Conservation (phyloP, 148 eudicot genomes). For the Rhododendron williamsianum region DNA sequence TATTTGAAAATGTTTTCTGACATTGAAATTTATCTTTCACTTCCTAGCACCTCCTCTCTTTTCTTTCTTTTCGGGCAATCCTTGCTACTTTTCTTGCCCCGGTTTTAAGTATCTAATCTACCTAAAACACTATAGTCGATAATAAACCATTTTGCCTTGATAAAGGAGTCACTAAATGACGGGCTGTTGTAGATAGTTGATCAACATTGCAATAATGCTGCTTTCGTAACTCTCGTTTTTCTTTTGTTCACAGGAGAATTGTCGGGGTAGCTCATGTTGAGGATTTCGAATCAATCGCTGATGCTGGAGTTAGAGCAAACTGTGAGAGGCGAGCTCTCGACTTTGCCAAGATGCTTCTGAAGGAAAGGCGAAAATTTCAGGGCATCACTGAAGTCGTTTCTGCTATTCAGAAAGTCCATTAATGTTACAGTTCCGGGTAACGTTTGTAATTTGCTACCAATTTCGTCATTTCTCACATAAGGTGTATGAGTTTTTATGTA, state of each 20-base stretch:
- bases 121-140: neutral
- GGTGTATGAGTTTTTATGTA: neutral
- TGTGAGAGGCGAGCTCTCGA: conserved; percentile 85
- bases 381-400: conserved; percentile 55
- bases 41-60: neutral
- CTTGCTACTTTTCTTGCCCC: neutral
- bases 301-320: conserved; percentile 53
- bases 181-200: neutral
- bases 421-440: conserved; percentile 6
- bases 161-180: neutral
- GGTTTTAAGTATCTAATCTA: neutral
- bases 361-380: conserved; percentile 52
- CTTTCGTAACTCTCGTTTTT: neutral
- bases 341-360: conserved; percentile 71
- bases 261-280: conserved; percentile 97
- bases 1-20: neutral
- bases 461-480: neutral
- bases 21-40: neutral
- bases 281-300: conserved; percentile 75
- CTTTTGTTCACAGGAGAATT: conserved; percentile 62
- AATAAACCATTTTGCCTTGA: neutral
- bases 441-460: neutral
- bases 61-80: neutral
- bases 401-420: conserved; percentile 31
- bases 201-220: neutral